These are phyloP conservation scores for Russula abietina DNA, from an alignment of 768 basidiomycete genomes.

Conservation along the genomic window DNA sequence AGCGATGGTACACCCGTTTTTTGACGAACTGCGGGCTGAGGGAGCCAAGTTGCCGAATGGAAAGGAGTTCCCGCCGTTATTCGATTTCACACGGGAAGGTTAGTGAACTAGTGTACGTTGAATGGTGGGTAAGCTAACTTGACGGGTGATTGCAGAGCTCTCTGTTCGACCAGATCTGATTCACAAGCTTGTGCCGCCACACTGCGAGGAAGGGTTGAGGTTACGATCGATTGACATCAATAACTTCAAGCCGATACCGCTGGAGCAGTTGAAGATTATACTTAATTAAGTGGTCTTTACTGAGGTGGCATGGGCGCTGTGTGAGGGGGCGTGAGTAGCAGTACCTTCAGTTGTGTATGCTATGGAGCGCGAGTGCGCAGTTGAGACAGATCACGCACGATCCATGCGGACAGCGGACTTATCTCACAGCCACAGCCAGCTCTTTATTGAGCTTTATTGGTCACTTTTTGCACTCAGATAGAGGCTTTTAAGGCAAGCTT, in stretches of 20 bases:
- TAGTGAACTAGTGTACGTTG: slow-evolving; percentile 31
- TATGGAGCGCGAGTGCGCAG: no score
- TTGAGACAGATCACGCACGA: no score
- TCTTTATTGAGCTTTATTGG: no score
- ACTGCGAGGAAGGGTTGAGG: slow-evolving; percentile 85
- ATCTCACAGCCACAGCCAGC: no score
- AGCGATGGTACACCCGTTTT: slow-evolving; percentile 93
- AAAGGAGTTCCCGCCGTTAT: slow-evolving; percentile 89
- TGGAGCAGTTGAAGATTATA: slow-evolving; percentile 90
- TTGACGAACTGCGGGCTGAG: slow-evolving; percentile 89
- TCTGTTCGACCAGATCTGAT: slow-evolving; percentile 95
- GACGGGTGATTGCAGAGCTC: slow-evolving; percentile 54
- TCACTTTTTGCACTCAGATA: no score
- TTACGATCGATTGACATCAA: slow-evolving; percentile 82
- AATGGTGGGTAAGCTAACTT: neutral
- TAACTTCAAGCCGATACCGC: slow-evolving; percentile 93
- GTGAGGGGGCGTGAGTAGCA: neutral
- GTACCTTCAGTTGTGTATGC: slow-evolving; percentile 11
- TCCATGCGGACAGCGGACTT: no score
- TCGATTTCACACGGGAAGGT: slow-evolving; percentile 97
- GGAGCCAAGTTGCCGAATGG: slow-evolving; percentile 95
- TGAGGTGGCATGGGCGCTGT: neutral
- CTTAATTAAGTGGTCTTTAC: slow-evolving; percentile 52
- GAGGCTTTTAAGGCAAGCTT: no score
- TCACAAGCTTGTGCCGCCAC: slow-evolving; percentile 81